Conservation (phyloP, 208 protist genomes). For the Phytomonas francai region DNA sequence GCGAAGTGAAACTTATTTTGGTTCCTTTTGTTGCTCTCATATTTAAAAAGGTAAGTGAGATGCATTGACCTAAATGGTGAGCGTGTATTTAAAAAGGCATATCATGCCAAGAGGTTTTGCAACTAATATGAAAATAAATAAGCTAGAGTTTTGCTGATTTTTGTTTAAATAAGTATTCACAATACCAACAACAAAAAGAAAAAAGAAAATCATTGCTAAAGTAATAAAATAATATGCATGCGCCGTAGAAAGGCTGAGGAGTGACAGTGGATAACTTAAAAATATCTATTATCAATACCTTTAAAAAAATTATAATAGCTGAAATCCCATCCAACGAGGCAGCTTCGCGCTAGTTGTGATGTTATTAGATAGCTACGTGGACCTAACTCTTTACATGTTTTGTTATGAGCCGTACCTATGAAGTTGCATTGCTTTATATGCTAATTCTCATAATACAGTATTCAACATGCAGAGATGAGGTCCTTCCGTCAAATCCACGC, state of each 20-base stretch:
- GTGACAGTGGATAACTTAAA: slow-evolving; percentile 7
- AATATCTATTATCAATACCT: neutral
- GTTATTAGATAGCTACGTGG: neutral
- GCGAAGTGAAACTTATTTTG: neutral
- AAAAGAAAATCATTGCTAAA: slow-evolving; percentile 8
- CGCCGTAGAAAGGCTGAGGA: neutral
- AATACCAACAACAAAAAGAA: slow-evolving; percentile 10
- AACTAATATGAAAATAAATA: neutral
- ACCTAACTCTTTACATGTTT: neutral
- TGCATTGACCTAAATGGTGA: neutral
- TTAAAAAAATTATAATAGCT: slow-evolving; percentile 3
- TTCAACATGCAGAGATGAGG: slow-evolving; percentile 25
- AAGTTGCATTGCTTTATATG: slow-evolving; percentile 47
- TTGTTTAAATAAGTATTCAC: neutral
- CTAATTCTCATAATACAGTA: slow-evolving; percentile 40
- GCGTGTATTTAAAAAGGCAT: neutral
- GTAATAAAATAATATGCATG: neutral
- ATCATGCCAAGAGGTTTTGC: neutral
- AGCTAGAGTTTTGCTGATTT: neutral
- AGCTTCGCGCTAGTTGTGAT: no score
- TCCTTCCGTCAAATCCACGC: slow-evolving; percentile 1
- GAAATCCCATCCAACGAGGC: neutral
- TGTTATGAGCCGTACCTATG: slow-evolving; percentile 55
- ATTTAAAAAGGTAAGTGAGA: neutral
- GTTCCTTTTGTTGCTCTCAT: neutral